Evolutionary conservation across 768 basidiomycete genomes (phyloP).

Genomic region (Pulveroboletus ravenelii): DNA sequence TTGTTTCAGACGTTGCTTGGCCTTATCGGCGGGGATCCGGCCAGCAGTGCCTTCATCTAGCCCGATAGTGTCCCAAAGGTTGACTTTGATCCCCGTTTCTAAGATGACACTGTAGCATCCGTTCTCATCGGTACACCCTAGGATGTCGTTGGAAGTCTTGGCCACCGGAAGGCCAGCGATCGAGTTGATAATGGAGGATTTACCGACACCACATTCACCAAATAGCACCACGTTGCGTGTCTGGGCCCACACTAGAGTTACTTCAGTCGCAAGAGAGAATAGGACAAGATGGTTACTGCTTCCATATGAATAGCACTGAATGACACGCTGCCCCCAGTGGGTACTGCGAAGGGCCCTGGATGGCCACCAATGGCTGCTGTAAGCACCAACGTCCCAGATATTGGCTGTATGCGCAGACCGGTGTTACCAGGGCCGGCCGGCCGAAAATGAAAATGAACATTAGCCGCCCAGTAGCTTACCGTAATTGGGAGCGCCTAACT

Average conservation of each 20-base stretch:
- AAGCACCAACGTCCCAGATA: neutral
- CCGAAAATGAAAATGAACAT: neutral
- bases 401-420: neutral
- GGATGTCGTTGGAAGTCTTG: conserved; percentile 23
- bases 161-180: conserved; percentile 25
- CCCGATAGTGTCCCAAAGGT: conserved; percentile 35
- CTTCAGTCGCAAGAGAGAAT: neutral
- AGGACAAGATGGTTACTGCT: neutral
- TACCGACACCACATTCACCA: conserved; percentile 31
- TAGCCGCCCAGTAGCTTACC: neutral
- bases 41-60: conserved; percentile 29
- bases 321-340: neutral
- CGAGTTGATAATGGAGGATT: conserved; percentile 40
- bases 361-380: neutral
- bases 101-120: conserved; percentile 13
- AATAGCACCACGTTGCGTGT: conserved; percentile 35
- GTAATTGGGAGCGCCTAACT: neutral
- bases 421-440: neutral
- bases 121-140: conserved; percentile 28
- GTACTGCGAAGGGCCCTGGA: too few relatives aligned
- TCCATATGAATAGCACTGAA: conserved; percentile 4
- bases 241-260: neutral
- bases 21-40: conserved; percentile 8
- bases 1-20: conserved; percentile 15
- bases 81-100: conserved; percentile 13